A percentile compares a stretch with the other conserved stretches of the same genome.
phyloP scores from a whole-genome alignment of 257 asterid genomes.

The Fraxinus anomala region DNA sequence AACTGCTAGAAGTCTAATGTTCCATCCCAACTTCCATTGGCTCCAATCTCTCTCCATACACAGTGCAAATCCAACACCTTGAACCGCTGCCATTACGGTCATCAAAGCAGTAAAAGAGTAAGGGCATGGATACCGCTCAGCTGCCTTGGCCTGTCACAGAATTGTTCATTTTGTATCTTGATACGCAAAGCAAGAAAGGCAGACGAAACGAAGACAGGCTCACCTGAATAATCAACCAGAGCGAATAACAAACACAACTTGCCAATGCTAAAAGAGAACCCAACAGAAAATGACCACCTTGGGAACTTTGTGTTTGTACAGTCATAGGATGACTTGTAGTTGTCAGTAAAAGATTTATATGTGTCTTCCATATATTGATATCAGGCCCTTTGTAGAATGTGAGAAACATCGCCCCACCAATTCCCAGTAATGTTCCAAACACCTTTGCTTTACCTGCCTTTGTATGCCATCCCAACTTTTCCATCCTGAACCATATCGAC shows the following conservation, averaged over 20 bases:
- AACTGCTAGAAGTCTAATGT: slow-evolving; percentile 53
- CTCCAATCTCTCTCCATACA: slow-evolving; percentile 54
- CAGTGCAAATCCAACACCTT: slow-evolving; percentile 37
- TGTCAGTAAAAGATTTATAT: slow-evolving; percentile 49
- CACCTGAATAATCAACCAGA: slow-evolving; percentile 76
- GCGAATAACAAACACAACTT: slow-evolving; percentile 50
- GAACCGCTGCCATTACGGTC: slow-evolving; percentile 47
- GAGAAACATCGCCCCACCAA: slow-evolving; percentile 82
- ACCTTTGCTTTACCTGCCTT: slow-evolving; percentile 72
- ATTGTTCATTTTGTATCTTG: neutral
- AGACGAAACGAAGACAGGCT: neutral
- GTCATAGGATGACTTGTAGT: slow-evolving; percentile 26
- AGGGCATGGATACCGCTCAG: slow-evolving; percentile 57
- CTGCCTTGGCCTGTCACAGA: slow-evolving; percentile 44
- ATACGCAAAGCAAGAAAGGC: neutral
- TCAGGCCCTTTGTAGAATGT: slow-evolving; percentile 71
- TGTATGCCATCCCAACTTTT: slow-evolving; percentile 58
- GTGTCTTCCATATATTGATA: slow-evolving; percentile 45
- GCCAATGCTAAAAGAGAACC: slow-evolving; percentile 53
- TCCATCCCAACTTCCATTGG: slow-evolving; percentile 62
- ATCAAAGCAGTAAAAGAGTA: slow-evolving; percentile 63
- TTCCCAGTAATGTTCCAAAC: slow-evolving; percentile 58
- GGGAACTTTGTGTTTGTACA: slow-evolving; percentile 2
- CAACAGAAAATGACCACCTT: slow-evolving; percentile 25
- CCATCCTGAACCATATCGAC: slow-evolving; percentile 45